A percentile compares a stretch with the other conserved stretches of the same genome.
phyloP scores from a whole-genome alignment of 2,329 filamentous ascomycete genomes.

The Beauveria brongniartii region DNA sequence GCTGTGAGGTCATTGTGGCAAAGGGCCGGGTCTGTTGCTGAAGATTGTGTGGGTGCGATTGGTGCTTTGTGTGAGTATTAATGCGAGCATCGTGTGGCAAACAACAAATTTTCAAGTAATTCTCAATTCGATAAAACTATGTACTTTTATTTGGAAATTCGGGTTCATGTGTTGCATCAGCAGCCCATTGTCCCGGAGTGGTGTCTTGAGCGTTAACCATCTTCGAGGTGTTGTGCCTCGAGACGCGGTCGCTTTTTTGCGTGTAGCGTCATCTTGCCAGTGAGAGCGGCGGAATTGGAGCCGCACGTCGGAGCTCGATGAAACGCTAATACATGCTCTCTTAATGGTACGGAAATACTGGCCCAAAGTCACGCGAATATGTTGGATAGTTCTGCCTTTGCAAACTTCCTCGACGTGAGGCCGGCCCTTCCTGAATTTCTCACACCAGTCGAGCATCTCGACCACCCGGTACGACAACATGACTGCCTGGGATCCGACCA shows the following conservation, averaged over 20 bases:
- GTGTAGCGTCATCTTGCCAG: no score
- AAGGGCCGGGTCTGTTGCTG: neutral
- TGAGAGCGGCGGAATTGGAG: no score
- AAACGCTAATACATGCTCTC: no score
- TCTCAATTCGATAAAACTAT: neutral
- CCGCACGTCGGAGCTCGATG: no score
- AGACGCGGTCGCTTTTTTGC: neutral
- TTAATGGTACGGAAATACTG: no score
- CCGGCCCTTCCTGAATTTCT: neutral
- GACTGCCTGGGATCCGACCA: conserved; percentile 16
- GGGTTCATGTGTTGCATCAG: neutral
- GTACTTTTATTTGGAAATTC: neutral
- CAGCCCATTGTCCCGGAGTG: neutral
- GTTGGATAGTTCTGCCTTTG: no score
- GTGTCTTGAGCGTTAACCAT: neutral
- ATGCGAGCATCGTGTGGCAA: no score
- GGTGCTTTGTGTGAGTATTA: no score
- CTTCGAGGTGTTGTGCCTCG: neutral
- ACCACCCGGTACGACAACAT: conserved; percentile 9
- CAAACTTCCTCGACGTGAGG: neutral
- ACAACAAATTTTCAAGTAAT: no score
- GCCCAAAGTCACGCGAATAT: no score
- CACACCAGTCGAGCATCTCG: neutral
- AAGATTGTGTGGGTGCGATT: neutral
- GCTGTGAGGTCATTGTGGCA: neutral